Conservation (phyloP, 2,329 filamentous ascomycete species). For the Phaeosphaeria sp. region DNA sequence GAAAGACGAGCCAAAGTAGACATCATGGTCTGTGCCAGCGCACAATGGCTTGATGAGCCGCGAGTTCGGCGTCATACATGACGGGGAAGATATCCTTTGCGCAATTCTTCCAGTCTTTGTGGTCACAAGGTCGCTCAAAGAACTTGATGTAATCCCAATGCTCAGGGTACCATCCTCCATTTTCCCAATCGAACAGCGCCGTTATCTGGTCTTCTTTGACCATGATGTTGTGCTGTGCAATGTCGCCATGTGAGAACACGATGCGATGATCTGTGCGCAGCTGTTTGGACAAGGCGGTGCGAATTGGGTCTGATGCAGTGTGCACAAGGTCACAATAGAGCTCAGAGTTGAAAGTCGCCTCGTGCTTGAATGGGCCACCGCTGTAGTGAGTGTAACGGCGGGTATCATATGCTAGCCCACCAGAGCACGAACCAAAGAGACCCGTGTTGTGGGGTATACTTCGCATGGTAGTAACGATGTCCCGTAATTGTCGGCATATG, state of each 20-base stretch:
- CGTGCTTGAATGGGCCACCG: slow-evolving; percentile 8
- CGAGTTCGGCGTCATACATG: slow-evolving; percentile 6
- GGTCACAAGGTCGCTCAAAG: slow-evolving; percentile 5
- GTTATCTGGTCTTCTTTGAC: slow-evolving; percentile 15
- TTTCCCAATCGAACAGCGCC: slow-evolving; percentile 19
- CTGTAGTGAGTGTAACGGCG: slow-evolving; percentile 5
- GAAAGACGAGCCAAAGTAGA: slow-evolving; percentile 5
- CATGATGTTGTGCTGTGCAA: slow-evolving; percentile 20
- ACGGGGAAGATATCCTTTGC: slow-evolving; percentile 9
- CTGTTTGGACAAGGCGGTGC: slow-evolving; percentile 5
- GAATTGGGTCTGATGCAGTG: slow-evolving; percentile 4
- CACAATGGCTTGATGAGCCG: slow-evolving; percentile 8
- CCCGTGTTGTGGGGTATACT: neutral
- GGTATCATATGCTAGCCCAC: slow-evolving; percentile 5
- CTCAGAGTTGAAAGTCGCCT: slow-evolving; percentile 8
- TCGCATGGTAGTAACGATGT: slow-evolving; percentile 14
- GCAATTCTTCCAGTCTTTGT: slow-evolving; percentile 9
- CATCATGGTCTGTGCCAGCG: slow-evolving; percentile 10
- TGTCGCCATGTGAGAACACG: slow-evolving; percentile 22
- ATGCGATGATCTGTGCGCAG: slow-evolving; percentile 13
- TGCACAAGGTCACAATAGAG: slow-evolving; percentile 12
- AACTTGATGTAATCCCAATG: slow-evolving; percentile 23
- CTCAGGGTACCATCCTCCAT: slow-evolving; percentile 20
- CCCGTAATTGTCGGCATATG: slow-evolving; percentile 11
- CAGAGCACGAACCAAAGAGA: slow-evolving; percentile 14